A percentile compares a stretch with the other conserved stretches of the same genome.
Evolutionary conservation across 345 rosid species (phyloP).

Genomic region (Sonneratia caseolaris): DNA sequence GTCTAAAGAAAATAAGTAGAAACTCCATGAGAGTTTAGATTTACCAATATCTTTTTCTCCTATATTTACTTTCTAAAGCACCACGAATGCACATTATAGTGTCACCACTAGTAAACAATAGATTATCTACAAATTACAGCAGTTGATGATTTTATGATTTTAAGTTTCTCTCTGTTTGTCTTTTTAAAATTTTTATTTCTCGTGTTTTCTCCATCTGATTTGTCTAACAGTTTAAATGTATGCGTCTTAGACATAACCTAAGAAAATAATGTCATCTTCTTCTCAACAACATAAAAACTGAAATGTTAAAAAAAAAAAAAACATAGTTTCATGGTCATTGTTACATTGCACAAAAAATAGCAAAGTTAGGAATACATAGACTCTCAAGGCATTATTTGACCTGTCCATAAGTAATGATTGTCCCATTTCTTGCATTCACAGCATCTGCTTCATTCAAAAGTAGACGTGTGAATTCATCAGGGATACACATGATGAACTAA

Average conservation of each 20-base stretch:
- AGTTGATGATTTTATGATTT: background rate
- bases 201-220: background rate
- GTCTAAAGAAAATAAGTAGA: background rate
- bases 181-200: background rate
- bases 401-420: constrained; percentile 86
- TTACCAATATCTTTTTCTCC: background rate
- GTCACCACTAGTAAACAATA: background rate
- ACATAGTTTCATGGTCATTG: background rate
- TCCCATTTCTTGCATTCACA: constrained; percentile 58
- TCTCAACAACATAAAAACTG: background rate
- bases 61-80: background rate
- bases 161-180: background rate
- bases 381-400: constrained; percentile 18
- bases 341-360: background rate
- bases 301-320: background rate
- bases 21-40: background rate
- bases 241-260: background rate
- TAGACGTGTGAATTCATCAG: background rate
- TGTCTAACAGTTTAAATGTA: constrained; percentile 1
- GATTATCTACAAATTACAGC: background rate
- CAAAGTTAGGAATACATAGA: background rate
- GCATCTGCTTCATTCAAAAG: constrained; percentile 35
- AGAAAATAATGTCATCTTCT: background rate
- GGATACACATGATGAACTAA: background rate
- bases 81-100: background rate